These are phyloP conservation scores for Pistacia atlantica DNA, from an alignment of 345 rosid genomes.

Conservation along the genomic window DNA sequence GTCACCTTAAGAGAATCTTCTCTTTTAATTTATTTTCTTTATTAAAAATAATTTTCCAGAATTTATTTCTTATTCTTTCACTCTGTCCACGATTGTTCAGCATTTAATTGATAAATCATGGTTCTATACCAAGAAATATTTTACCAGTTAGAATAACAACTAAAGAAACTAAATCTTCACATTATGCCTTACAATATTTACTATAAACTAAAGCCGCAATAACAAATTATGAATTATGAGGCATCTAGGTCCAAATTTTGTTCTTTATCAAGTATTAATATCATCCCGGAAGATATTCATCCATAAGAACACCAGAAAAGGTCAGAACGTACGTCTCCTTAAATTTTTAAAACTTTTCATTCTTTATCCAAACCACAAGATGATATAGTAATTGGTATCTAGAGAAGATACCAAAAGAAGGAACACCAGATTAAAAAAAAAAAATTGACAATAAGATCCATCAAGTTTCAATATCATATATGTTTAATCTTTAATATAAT, in stretches of 20 bases:
- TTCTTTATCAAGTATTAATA: not conserved
- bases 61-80: too few species aligned
- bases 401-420: constrained; percentile 14
- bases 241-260: not conserved
- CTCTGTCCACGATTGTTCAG: not conserved
- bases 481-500: not conserved
- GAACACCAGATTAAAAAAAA: not conserved
- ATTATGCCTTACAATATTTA: constrained; percentile 1
- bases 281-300: not conserved
- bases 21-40: not conserved
- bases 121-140: not conserved
- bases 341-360: constrained; percentile 15
- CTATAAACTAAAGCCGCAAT: not conserved
- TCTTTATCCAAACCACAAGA: not conserved
- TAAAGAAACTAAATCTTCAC: not conserved
- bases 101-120: not conserved
- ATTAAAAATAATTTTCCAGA: not conserved
- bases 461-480: constrained; percentile 10
- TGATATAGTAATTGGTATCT: not conserved
- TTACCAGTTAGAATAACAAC: not conserved
- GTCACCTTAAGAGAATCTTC: not conserved
- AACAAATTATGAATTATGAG: too few species aligned
- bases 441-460: not conserved
- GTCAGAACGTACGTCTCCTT: not conserved
- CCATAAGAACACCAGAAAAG: not conserved